Conservation (phyloP, 495 filamentous ascomycete species). For the Penicillium ochrochloron region DNA sequence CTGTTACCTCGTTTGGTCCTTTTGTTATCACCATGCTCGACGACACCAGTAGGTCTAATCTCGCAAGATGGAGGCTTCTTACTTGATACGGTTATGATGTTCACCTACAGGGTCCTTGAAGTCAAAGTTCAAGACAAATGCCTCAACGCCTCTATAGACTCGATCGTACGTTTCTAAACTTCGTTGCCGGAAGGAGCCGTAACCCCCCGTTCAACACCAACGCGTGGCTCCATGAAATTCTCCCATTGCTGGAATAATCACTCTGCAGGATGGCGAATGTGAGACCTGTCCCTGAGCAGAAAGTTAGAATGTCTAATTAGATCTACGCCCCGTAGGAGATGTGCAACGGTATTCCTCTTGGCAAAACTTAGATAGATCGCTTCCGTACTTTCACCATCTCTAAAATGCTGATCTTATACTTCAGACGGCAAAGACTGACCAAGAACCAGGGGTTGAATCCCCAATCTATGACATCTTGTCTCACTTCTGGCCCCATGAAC, state of each 20-base stretch:
- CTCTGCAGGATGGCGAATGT: not conserved
- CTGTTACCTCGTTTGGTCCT: not conserved
- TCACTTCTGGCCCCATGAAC: not conserved
- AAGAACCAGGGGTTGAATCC: not conserved
- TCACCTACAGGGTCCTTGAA: not conserved
- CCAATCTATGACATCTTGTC: not conserved
- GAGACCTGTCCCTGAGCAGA: not conserved
- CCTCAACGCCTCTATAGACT: not conserved
- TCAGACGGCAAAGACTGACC: not conserved
- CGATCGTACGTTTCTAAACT: not conserved
- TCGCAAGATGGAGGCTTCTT: not conserved
- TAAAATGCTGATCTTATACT: not conserved
- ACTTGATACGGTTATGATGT: not conserved
- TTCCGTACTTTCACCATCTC: not conserved
- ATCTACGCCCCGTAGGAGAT: not conserved
- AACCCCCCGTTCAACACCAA: not conserved
- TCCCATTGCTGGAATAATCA: not conserved
- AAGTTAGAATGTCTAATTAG: not conserved
- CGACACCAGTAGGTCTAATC: not conserved
- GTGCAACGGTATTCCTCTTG: not conserved
- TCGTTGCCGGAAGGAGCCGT: not conserved
- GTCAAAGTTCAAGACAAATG: not conserved
- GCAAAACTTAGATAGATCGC: conserved; percentile 1
- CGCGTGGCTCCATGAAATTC: not conserved
- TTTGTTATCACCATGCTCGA: not conserved